Evolutionary conservation across 208 protist genomes (phyloP).

Genomic region (Trypanosoma vivax): DNA sequence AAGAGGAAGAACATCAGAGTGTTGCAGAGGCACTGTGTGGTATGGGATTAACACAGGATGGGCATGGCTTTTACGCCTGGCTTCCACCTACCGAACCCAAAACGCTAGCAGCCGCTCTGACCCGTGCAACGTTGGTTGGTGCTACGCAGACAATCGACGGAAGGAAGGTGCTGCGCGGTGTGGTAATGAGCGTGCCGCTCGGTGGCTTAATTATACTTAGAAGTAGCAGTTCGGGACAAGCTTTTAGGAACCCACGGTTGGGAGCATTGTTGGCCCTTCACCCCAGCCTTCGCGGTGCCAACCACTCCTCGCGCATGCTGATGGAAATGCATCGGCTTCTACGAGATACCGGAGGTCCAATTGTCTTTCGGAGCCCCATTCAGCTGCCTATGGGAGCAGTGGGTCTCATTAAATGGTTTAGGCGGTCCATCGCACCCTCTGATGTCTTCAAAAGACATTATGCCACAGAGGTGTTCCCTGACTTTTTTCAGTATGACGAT

Average conservation of each 20-base stretch:
- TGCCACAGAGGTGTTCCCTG: conserved; percentile 55
- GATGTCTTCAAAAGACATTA: conserved; percentile 24
- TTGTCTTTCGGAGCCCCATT: conserved; percentile 33
- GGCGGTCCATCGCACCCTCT: conserved; percentile 38
- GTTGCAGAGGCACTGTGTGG: conserved; percentile 2
- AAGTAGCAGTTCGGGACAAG: not conserved
- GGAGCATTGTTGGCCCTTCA: conserved; percentile 32
- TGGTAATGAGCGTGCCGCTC: conserved; percentile 22
- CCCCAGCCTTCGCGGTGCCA: conserved; percentile 9
- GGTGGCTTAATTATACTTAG: conserved; percentile 10
- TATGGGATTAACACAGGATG: conserved; percentile 2
- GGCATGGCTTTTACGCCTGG: conserved; percentile 14
- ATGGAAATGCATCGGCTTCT: conserved; percentile 14
- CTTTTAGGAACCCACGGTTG: conserved; percentile 1
- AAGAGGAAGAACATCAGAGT: not conserved
- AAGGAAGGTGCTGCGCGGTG: conserved; percentile 21
- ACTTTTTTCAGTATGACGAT: conserved; percentile 68
- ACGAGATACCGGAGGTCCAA: not conserved
- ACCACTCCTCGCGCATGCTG: conserved; percentile 36
- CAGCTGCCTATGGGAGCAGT: conserved; percentile 36
- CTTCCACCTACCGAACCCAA: conserved; percentile 12
- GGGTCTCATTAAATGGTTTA: conserved; percentile 68
- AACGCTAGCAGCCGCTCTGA: conserved; percentile 15
- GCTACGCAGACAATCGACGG: conserved; percentile 16
- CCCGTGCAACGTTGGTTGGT: conserved; percentile 14